A percentile compares a stretch with the other conserved stretches of the same genome.
phyloP scores from a whole-genome alignment of 805 yeast genomes.

The Blastobotrys parvus region DNA sequence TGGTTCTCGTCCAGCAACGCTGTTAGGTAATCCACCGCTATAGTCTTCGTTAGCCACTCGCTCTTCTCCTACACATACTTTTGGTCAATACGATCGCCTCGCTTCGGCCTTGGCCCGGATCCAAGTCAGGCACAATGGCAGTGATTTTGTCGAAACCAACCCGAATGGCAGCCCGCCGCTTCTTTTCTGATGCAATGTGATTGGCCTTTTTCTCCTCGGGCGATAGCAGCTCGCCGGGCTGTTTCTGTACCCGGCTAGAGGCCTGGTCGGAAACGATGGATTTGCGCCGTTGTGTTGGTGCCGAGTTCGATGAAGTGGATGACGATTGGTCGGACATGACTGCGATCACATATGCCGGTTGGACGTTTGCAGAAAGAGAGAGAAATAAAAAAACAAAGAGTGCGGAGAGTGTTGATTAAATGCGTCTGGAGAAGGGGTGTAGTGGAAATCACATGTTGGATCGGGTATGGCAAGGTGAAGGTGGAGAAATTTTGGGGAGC shows the following conservation, averaged over 20 bases:
- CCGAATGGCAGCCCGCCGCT: conserved; percentile 76
- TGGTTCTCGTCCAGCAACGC: conserved; percentile 25
- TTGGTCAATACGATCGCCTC: conserved; percentile 66
- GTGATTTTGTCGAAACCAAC: conserved; percentile 74
- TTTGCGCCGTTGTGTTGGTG: no score
- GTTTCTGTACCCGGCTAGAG: conserved; percentile 5
- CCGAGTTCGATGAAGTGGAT: no score
- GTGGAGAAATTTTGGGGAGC: no score
- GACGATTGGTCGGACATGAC: no score
- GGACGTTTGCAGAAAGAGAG: no score
- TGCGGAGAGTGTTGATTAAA: no score
- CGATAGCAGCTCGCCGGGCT: conserved; percentile 20
- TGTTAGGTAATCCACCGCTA: conserved; percentile 26
- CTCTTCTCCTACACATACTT: conserved; percentile 15
- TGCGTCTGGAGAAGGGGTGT: no score
- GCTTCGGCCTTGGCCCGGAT: conserved; percentile 64
- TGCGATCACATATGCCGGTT: no score
- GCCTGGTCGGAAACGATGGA: no score
- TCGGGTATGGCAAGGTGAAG: no score
- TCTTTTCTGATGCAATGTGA: conserved; percentile 80
- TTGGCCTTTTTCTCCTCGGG: conserved; percentile 39
- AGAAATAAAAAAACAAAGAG: no score
- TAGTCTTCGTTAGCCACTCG: not conserved
- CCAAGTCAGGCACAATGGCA: conserved; percentile 62
- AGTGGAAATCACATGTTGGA: no score